These are phyloP conservation scores for Sisymbrium altissimum DNA, from an alignment of 345 rosid genomes.

Conservation along the genomic window DNA sequence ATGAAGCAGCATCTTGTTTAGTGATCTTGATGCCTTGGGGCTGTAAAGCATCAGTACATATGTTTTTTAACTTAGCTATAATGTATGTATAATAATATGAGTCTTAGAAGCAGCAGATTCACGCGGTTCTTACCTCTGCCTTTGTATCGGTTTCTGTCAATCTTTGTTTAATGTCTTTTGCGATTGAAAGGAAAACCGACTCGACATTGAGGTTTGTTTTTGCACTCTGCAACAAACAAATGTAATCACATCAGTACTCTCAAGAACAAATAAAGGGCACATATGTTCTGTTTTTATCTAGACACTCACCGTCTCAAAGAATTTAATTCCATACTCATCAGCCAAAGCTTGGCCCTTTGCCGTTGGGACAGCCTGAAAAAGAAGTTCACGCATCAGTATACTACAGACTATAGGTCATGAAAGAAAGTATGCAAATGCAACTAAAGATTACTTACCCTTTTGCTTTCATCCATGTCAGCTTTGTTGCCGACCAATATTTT, in stretches of 20 bases:
- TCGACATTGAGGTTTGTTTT: slow-evolving; percentile 59
- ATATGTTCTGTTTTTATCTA: background rate
- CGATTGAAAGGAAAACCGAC: slow-evolving; percentile 54
- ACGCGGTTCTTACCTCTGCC: slow-evolving; percentile 21
- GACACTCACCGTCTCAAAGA: slow-evolving; percentile 62
- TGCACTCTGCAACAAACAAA: slow-evolving; percentile 46
- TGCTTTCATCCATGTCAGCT: slow-evolving; percentile 99
- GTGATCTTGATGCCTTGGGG: slow-evolving; percentile 67
- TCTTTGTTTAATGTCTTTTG: slow-evolving; percentile 58
- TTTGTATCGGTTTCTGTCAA: slow-evolving; percentile 43
- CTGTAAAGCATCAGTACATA: slow-evolving; percentile 29
- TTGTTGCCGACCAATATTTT: slow-evolving; percentile 93
- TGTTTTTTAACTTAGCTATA: background rate
- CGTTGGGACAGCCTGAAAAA: slow-evolving; percentile 52
- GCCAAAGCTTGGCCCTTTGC: slow-evolving; percentile 58
- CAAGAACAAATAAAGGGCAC: background rate
- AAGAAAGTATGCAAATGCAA: slow-evolving; percentile 10
- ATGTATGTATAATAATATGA: background rate
- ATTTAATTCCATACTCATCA: slow-evolving; percentile 56
- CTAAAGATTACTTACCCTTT: slow-evolving; percentile 50
- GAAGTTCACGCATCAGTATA: background rate
- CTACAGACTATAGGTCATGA: background rate
- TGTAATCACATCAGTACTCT: slow-evolving; percentile 7
- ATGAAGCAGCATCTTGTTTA: slow-evolving; percentile 47
- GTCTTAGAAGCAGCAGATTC: background rate